Evolutionary conservation across 1,284 basidiomycete genomes (phyloP).

Genomic region (Schizophyllum amplum): DNA sequence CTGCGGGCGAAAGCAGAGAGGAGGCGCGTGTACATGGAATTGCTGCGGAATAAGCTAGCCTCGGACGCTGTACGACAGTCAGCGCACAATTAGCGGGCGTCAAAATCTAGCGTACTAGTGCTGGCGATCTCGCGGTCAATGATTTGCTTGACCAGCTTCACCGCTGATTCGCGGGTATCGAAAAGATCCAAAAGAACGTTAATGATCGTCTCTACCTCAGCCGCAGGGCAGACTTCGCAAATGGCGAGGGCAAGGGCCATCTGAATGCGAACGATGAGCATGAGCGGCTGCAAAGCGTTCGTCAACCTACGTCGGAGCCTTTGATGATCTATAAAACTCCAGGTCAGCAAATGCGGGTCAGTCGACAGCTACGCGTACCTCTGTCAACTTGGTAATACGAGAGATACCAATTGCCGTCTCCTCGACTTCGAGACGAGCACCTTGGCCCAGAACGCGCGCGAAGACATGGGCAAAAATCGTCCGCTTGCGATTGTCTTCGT

Average conservation of each 20-base stretch:
- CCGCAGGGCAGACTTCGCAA: slow-evolving; percentile 74
- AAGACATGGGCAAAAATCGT: slow-evolving; percentile 87
- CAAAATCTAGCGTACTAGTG: slow-evolving; percentile 43
- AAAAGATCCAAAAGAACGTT: slow-evolving; percentile 84
- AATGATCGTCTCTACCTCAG: slow-evolving; percentile 78
- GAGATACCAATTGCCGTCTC: slow-evolving; percentile 43
- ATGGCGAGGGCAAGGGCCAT: slow-evolving; percentile 77
- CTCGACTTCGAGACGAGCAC: slow-evolving; percentile 61
- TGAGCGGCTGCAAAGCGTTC: not conserved
- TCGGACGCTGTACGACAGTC: slow-evolving; percentile 56
- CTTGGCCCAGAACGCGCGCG: slow-evolving; percentile 76
- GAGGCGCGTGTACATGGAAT: slow-evolving; percentile 79
- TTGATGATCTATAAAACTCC: slow-evolving; percentile 50
- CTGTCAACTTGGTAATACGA: slow-evolving; percentile 53
- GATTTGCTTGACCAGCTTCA: slow-evolving; percentile 73
- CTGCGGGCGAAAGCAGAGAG: slow-evolving; percentile 79
- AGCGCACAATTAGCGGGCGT: not conserved
- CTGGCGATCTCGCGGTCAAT: slow-evolving; percentile 78
- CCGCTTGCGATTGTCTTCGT: slow-evolving; percentile 65
- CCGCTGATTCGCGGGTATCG: slow-evolving; percentile 67
- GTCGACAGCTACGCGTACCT: slow-evolving; percentile 37
- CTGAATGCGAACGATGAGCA: slow-evolving; percentile 26
- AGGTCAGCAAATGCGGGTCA: not conserved
- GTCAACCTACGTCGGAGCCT: slow-evolving; percentile 56
- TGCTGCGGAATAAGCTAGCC: slow-evolving; percentile 75